Conservation (phyloP, 805 yeast genomes). For the Metschnikowia henanensis region DNA sequence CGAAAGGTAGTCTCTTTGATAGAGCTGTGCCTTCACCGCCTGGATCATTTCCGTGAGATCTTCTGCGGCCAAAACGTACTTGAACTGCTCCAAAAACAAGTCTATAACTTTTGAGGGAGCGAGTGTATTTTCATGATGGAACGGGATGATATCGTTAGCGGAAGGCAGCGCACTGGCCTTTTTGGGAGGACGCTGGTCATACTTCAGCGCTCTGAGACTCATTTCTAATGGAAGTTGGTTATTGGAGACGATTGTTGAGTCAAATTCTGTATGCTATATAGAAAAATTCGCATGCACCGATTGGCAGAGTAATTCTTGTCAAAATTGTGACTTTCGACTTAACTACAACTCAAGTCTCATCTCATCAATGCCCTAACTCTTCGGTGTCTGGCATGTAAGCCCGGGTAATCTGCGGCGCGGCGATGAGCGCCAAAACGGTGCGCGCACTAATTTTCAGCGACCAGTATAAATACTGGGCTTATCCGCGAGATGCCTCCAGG, state of each 20-base stretch:
- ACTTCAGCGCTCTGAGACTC: slow-evolving; percentile 10
- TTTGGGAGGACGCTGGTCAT: slow-evolving; percentile 7
- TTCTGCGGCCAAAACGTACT: slow-evolving; percentile 33
- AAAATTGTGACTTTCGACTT: too few relatives aligned
- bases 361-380: slow-evolving; percentile 4
- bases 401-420: slow-evolving; percentile 9
- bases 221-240: too few relatives aligned
- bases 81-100: slow-evolving; percentile 35
- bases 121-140: slow-evolving; percentile 31
- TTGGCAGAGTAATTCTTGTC: too few relatives aligned
- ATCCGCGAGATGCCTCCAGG: slow-evolving; percentile 13
- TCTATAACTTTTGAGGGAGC: slow-evolving; percentile 36
- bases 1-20: slow-evolving; percentile 62
- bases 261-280: too few relatives aligned
- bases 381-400: slow-evolving; percentile 7
- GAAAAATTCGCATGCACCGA: too few relatives aligned
- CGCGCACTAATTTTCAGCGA: slow-evolving; percentile 4
- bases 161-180: slow-evolving; percentile 3
- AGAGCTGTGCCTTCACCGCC: slow-evolving; percentile 66
- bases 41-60: slow-evolving; percentile 53
- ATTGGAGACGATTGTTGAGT: too few relatives aligned
- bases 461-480: slow-evolving; percentile 2
- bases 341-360: too few relatives aligned
- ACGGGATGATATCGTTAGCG: slow-evolving; percentile 31
- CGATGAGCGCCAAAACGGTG: slow-evolving; percentile 8